These are phyloP conservation scores for Aureobasidium sp. DNA, from an alignment of 2,329 filamentous ascomycete genomes.

Conservation along the genomic window DNA sequence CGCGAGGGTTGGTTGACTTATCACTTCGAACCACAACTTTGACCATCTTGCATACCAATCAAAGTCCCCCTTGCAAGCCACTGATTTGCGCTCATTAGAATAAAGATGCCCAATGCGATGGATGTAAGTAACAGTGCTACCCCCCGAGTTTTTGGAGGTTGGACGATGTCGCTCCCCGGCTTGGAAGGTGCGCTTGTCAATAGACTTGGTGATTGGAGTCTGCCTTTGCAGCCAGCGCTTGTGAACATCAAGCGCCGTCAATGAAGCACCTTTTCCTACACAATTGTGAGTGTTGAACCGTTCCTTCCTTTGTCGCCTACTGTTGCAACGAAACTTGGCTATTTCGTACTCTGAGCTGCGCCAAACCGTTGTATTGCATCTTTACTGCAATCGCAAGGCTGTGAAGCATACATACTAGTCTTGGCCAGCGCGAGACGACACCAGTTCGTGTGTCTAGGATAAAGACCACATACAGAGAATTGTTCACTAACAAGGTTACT, in stretches of 20 bases:
- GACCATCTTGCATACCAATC: slow-evolving; percentile 10
- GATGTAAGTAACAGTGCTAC: slow-evolving; percentile 6
- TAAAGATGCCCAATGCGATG: slow-evolving; percentile 1
- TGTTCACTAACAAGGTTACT: not conserved
- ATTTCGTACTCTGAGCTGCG: not conserved
- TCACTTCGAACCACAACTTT: slow-evolving; percentile 8
- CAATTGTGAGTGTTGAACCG: not conserved
- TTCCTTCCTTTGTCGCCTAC: not conserved
- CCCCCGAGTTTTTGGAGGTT: not conserved
- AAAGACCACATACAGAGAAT: not conserved
- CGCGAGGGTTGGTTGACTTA: slow-evolving; percentile 2
- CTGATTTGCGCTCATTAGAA: not conserved
- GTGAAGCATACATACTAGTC: not conserved
- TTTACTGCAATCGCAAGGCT: not conserved
- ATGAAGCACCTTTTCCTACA: not conserved
- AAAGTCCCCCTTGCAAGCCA: slow-evolving; percentile 14
- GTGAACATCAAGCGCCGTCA: not conserved
- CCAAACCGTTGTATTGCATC: not conserved
- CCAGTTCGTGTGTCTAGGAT: not conserved
- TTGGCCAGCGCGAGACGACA: not conserved
- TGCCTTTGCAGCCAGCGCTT: not conserved
- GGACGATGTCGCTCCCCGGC: not conserved
- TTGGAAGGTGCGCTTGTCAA: slow-evolving; percentile 1
- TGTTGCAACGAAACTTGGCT: not conserved
- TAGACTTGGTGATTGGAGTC: not conserved